These are phyloP conservation scores for Sanghuangporus baumii DNA, from an alignment of 1,284 basidiomycete genomes.

Conservation along the genomic window DNA sequence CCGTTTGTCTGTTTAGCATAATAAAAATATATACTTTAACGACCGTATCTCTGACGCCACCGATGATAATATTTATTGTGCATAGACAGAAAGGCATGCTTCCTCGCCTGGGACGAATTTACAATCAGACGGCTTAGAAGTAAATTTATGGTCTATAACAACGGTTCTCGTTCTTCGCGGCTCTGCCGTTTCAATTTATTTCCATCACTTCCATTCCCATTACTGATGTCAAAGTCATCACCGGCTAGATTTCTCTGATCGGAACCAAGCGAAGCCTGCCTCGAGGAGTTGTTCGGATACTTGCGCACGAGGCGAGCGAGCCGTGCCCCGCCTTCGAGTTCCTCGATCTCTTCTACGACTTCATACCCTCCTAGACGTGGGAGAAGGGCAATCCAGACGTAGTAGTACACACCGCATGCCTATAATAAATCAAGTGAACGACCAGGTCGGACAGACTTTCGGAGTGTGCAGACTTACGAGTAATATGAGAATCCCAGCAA, in stretches of 20 bases:
- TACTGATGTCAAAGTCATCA: background rate
- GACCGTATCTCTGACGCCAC: too few relatives aligned
- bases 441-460: background rate
- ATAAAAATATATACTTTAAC: too few relatives aligned
- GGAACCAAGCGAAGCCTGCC: background rate
- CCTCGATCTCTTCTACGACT: slow-evolving; percentile 27
- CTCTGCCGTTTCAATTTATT: background rate
- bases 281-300: slow-evolving; percentile 2
- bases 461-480: slow-evolving; percentile 1
- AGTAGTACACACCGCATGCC: slow-evolving; percentile 31
- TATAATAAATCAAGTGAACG: background rate
- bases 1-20: too few relatives aligned
- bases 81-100: too few relatives aligned
- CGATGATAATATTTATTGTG: too few relatives aligned
- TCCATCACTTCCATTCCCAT: background rate
- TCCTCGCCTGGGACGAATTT: too few relatives aligned
- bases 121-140: background rate
- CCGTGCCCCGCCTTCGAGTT: slow-evolving; percentile 26
- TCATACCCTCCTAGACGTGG: slow-evolving; percentile 29
- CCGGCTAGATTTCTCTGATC: background rate
- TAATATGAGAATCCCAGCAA: slow-evolving; percentile 28
- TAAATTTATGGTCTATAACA: background rate
- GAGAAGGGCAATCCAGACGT: slow-evolving; percentile 29
- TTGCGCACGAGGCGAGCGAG: slow-evolving; percentile 22
- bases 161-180: background rate